Base-by-base conservation (phyloP, 1,139 yeast genomes). In the Blastobotrys apis region DNA sequence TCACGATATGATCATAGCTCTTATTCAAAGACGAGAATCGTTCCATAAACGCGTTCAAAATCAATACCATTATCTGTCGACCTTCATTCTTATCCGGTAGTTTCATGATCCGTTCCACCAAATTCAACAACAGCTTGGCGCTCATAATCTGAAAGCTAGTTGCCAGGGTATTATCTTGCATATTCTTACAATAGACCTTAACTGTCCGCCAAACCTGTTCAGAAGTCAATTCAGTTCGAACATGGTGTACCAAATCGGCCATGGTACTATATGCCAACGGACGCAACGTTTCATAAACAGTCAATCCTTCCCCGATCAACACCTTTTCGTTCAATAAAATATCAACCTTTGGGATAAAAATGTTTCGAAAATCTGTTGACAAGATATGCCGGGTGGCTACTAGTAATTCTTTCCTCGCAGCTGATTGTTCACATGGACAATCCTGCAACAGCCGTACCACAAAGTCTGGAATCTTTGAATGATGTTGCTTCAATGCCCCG, bases 131-230 rank as follows among this genome's bases (percentile, higher is more conserved):
- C 30, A 94, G 71, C 64, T 90, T 92, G 3, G 97, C 97, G 67
- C 97, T 86, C 97, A 92, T 88, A 17, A 92, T 86, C 63, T 94
- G 98, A 33, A 90, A 95, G 5, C 95, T 86, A 47, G 88, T 74
- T 1, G 95, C 94, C 53, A 94, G 68, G 0, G 94, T 72, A 54
- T 80, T 81, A 59, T 92, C 97, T 55, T 84, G 84, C 52, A 94
- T 71, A 54, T 87, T 80, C 33, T 75, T 78, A 58, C 96, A 84
- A 60, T 87, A 94, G 45, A 87, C 84, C 38, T 74, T 75, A 3
- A 94, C 94, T 0, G 96, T 86, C 47, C 84, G 82, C 82, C 95
- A 83, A 9, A 92, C 84, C 60, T 88, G 97, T 32, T 78, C 79
- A 1, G 94, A 79, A 1, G 86, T 81, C 47, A 94, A 71, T 53